Conservation (phyloP, 2,329 filamentous ascomycete genomes). For the Raffaelea arxii region DNA sequence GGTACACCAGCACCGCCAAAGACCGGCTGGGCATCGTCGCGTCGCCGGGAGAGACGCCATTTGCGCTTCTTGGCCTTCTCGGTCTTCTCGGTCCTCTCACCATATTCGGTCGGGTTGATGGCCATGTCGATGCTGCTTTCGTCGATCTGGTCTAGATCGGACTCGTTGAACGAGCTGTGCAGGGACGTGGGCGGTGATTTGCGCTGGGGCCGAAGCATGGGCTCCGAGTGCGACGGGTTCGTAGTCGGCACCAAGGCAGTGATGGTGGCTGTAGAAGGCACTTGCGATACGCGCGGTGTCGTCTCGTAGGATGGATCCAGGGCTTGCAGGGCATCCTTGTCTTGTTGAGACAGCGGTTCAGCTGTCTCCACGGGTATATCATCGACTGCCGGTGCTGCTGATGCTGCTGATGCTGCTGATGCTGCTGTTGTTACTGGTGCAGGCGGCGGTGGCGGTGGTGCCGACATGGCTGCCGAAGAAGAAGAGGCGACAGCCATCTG, state of each 20-base stretch:
- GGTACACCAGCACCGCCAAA: constrained; percentile 4
- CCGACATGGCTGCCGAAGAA: not conserved
- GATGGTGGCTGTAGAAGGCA: constrained; percentile 20
- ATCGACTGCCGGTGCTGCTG: not conserved
- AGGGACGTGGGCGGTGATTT: constrained; percentile 69
- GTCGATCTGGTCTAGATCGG: constrained; percentile 66
- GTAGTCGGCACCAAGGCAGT: constrained; percentile 4
- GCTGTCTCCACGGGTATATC: not conserved
- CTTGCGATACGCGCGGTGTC: constrained; percentile 37
- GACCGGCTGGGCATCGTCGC: constrained; percentile 35
- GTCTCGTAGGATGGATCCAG: constrained; percentile 30
- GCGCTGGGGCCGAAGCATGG: constrained; percentile 47
- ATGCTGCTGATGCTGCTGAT: too few relatives aligned
- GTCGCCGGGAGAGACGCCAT: constrained; percentile 61
- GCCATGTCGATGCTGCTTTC: constrained; percentile 29
- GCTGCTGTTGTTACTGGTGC: too few relatives aligned
- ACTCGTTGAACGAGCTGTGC: constrained; percentile 71
- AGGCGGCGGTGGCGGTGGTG: not conserved
- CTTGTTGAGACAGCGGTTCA: too few relatives aligned
- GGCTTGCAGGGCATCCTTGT: not conserved
- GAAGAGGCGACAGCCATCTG: not conserved
- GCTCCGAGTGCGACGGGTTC: constrained; percentile 28
- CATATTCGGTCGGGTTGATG: constrained; percentile 15
- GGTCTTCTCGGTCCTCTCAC: constrained; percentile 39
- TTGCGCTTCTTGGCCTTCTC: constrained; percentile 63